Evolutionary conservation across 2,329 filamentous ascomycete genomes (phyloP).

Genomic region (Graphilbum sp.): DNA sequence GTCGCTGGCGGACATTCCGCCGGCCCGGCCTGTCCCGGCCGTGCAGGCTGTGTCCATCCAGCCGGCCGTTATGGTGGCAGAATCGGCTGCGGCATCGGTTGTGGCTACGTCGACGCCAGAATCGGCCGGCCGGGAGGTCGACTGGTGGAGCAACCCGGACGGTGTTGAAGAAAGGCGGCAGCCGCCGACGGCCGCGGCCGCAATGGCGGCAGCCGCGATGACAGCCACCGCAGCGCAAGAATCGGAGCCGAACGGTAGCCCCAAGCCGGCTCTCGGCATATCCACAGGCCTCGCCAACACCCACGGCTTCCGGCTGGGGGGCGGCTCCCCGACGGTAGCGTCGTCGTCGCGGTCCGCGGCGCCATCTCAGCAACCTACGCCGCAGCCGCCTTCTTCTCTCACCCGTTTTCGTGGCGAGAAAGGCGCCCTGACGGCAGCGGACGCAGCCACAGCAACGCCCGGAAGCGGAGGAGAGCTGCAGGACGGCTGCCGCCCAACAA

Average conservation of each 20-base stretch:
- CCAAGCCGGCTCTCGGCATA: constrained; percentile 4
- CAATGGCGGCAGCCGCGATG: not conserved
- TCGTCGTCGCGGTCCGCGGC: constrained; percentile 14
- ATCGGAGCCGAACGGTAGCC: not conserved
- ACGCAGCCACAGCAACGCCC: too few relatives aligned
- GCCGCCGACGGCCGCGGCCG: too few relatives aligned
- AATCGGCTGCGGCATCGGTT: not conserved
- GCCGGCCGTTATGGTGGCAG: not conserved
- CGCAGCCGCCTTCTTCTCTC: not conserved
- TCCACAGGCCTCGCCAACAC: constrained; percentile 7
- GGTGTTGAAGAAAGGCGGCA: too few relatives aligned
- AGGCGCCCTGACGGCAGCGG: not conserved
- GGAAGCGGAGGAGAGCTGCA: not conserved
- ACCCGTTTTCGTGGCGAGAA: not conserved
- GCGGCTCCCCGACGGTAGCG: constrained; percentile 8
- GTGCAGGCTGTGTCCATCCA: not conserved
- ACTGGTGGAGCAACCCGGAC: too few relatives aligned
- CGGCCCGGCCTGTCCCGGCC: not conserved
- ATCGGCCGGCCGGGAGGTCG: too few relatives aligned
- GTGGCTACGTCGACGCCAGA: too few relatives aligned
- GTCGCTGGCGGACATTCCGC: constrained; percentile 7
- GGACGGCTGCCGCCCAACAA: too few relatives aligned
- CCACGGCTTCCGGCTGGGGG: constrained; percentile 6
- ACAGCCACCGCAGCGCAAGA: too few relatives aligned
- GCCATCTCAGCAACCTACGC: not conserved